A percentile compares a stretch with the other conserved stretches of the same genome.
Conservation (phyloP, 2,329 filamentous ascomycete species). For the Allantophomopsis lycopodina region DNA sequence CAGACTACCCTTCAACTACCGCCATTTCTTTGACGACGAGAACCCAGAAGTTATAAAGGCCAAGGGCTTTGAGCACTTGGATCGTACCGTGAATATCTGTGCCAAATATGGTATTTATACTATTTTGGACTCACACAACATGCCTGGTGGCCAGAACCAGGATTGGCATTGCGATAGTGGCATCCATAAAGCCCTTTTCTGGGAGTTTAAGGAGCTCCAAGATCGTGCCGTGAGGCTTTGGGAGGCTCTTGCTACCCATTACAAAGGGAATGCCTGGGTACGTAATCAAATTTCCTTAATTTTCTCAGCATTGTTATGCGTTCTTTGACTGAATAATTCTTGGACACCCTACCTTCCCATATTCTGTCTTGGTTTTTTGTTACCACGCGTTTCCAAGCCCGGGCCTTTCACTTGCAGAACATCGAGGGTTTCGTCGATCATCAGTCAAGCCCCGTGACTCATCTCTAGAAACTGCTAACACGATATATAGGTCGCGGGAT, state of each 20-base stretch:
- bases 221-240: slow-evolving; percentile 29
- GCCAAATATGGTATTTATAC: slow-evolving; percentile 26
- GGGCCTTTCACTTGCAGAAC: too few relatives aligned
- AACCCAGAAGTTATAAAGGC: slow-evolving; percentile 32
- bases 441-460: neutral
- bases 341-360: too few relatives aligned
- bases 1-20: slow-evolving; percentile 46
- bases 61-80: slow-evolving; percentile 32
- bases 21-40: slow-evolving; percentile 38
- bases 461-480: neutral
- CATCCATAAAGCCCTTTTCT: slow-evolving; percentile 25
- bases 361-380: neutral
- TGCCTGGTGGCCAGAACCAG: slow-evolving; percentile 30
- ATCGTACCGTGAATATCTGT: slow-evolving; percentile 32
- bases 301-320: too few relatives aligned
- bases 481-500: slow-evolving; percentile 11
- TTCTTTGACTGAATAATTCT: too few relatives aligned
- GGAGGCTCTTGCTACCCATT: slow-evolving; percentile 26
- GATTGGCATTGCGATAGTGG: slow-evolving; percentile 31
- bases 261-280: slow-evolving; percentile 24
- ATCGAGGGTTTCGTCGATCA: too few relatives aligned
- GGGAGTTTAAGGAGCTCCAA: slow-evolving; percentile 31
- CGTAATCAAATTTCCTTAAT: neutral
- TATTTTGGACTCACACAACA: slow-evolving; percentile 29
- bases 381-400: too few relatives aligned